Evolutionary conservation across 2,329 filamentous ascomycete genomes (phyloP).

Genomic region (Phyllosticta paracitricarpa): DNA sequence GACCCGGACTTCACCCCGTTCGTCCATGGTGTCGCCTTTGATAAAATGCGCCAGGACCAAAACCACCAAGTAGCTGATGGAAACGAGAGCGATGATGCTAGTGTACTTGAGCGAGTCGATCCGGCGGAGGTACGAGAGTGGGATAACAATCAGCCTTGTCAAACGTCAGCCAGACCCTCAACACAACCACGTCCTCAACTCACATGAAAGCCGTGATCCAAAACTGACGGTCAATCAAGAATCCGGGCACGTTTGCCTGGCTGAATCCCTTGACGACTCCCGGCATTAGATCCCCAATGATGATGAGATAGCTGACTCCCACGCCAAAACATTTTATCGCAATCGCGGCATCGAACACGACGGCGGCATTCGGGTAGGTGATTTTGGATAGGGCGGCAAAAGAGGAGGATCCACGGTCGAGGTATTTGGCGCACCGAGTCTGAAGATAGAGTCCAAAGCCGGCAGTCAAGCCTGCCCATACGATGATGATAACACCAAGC

Average conservation of each 20-base stretch:
- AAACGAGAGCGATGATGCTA: conserved; percentile 79
- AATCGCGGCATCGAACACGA: conserved; percentile 92
- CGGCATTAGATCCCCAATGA: conserved; percentile 97
- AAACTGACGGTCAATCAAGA: conserved; percentile 82
- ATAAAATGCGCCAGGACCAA: conserved; percentile 89
- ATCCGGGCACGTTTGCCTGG: conserved; percentile 54
- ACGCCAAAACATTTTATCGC: conserved; percentile 98
- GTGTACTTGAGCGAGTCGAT: conserved; percentile 97
- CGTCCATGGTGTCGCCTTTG: conserved; percentile 61
- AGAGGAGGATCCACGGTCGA: conserved; percentile 78
- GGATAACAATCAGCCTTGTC: conserved; percentile 75
- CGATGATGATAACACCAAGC: conserved; percentile 70
- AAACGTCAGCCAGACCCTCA: conserved; percentile 13
- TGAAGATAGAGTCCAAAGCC: conserved; percentile 94
- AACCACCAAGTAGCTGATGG: conserved; percentile 88
- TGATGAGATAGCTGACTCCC: conserved; percentile 94
- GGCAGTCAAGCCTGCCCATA: conserved; percentile 84
- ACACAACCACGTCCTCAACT: conserved; percentile 17
- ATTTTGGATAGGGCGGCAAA: conserved; percentile 97
- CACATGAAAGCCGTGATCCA: conserved; percentile 98
- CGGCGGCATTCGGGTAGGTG: conserved; percentile 90
- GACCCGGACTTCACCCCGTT: conserved; percentile 64
- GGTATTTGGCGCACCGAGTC: conserved; percentile 81
- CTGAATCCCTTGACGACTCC: conserved; percentile 80
- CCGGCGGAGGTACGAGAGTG: conserved; percentile 80